Evolutionary conservation across 805 yeast species (phyloP).

Genomic region (Hanseniaspora meyeri): DNA sequence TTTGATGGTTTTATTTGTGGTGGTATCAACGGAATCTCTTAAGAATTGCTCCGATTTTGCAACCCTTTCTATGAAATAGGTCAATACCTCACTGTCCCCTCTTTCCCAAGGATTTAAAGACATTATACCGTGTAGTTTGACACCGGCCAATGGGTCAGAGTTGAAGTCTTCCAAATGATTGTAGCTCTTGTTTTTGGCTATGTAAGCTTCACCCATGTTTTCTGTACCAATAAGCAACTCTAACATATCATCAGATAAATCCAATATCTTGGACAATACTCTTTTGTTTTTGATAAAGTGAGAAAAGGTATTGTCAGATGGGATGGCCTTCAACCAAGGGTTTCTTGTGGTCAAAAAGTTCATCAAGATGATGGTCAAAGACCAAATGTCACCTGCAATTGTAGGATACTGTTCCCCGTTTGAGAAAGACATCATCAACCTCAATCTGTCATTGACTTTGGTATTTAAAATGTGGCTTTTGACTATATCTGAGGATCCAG

Average conservation of each 20-base stretch:
- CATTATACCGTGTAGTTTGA: conserved; percentile 17
- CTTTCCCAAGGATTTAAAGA: conserved; percentile 18
- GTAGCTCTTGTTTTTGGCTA: conserved; percentile 18
- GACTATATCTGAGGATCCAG: conserved; percentile 23
- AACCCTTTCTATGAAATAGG: conserved; percentile 3
- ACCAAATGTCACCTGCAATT: conserved; percentile 75
- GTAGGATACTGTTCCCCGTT: conserved; percentile 39
- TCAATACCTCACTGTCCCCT: conserved; percentile 17
- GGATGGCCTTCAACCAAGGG: conserved; percentile 77
- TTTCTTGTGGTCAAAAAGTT: conserved; percentile 73
- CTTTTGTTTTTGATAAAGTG: conserved; percentile 45
- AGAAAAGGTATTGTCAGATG: conserved; percentile 49
- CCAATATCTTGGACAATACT: conserved; percentile 54
- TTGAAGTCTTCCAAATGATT: conserved; percentile 20
- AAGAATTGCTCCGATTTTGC: conserved; percentile 13
- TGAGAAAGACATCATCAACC: conserved; percentile 15
- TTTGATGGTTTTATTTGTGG: neutral
- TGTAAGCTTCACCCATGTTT: conserved; percentile 27
- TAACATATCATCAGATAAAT: conserved; percentile 55
- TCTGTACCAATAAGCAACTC: conserved; percentile 32
- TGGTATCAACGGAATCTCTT: neutral
- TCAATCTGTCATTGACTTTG: conserved; percentile 17
- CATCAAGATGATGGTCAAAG: conserved; percentile 66
- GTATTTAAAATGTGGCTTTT: conserved; percentile 20
- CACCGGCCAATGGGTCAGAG: conserved; percentile 20